Base-by-base conservation (phyloP, 2,329 filamentous ascomycete species). In the Rhinocladiella mackenziei region DNA sequence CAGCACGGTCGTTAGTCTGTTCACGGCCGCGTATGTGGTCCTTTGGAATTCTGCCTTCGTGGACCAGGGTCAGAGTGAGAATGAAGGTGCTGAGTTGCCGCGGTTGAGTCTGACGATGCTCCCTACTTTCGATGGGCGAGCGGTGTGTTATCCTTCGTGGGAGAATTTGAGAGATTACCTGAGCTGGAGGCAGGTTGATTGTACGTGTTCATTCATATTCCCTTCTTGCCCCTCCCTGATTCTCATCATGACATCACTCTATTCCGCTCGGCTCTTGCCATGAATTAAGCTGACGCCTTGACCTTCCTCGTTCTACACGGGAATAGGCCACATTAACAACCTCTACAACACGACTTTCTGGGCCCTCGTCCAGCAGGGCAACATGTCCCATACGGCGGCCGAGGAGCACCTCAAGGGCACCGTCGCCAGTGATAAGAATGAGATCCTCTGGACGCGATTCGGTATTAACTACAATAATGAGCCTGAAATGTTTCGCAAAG, bases 391-490 rank as follows among this genome's bases (percentile, higher is more conserved):
- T 20, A 83, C 81, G 38, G 84, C 87, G 46, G 92, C 92, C 0
- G 91, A 97, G 62, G 77, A 84, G 59, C 77, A 79, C 47, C 75
- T 98, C 32, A 82, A 86, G 57, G 89, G 91, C 2, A 94, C 89
- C 0, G 67, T 94, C 1, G 79, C 89, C 2, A 74, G 80, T 2
- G 89, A 97, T 59, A 98, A 98, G 70, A 92, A 98, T 61, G 92
- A 98, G 70, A 94, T 98, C 14, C 70, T 98, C 10, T 98, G 92
- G 65, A 85, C 82, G 1, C 76, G 77, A 18, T 97, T 95, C 64
- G 79, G 82, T 2, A 89, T 97, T 62, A 98, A 98, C 67, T 98
- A 98, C 69, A 98, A 98, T 66, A 92, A 95, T 56, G 92, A 98
- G 65, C 80, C 81, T 0, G 88, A 94, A 52, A 89, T 96, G 11